Conservation (phyloP, 768 basidiomycete species). For the Obba rivulosa region DNA sequence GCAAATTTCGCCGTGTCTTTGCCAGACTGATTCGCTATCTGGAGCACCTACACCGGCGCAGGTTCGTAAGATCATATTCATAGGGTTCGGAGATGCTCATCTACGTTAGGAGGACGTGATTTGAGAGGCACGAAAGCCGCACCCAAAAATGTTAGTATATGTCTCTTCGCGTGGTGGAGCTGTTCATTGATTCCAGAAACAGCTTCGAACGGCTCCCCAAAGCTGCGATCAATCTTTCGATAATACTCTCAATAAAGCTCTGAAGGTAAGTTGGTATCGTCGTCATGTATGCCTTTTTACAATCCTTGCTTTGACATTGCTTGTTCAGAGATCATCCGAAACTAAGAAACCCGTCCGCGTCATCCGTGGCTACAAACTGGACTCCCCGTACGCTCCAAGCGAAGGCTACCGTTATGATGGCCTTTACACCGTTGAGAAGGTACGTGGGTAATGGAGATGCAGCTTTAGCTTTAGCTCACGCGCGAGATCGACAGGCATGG, state of each 20-base stretch:
- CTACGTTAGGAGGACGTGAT: conserved; percentile 67
- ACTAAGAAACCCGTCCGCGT: conserved; percentile 82
- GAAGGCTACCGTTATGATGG: conserved; percentile 94
- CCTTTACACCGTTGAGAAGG: conserved; percentile 75
- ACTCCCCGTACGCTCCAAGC: conserved; percentile 68
- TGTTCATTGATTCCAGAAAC: not conserved
- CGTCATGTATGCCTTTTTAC: not conserved
- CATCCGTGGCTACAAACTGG: conserved; percentile 77
- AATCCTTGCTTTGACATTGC: not conserved
- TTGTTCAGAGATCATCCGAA: conserved; percentile 63
- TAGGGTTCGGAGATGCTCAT: not conserved
- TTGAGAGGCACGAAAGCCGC: conserved; percentile 76
- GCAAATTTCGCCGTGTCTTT: not conserved
- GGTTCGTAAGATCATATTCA: conserved; percentile 31
- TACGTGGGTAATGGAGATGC: conserved; percentile 17
- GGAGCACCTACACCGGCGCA: conserved; percentile 76
- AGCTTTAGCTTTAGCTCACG: not conserved
- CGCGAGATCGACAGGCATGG: conserved; percentile 57
- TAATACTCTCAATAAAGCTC: conserved; percentile 60
- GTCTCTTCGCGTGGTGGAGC: not conserved
- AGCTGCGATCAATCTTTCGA: conserved; percentile 82
- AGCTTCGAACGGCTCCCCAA: conserved; percentile 89
- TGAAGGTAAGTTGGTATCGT: conserved; percentile 39
- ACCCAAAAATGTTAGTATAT: conserved; percentile 71
- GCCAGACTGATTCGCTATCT: not conserved